phyloP scores from a whole-genome alignment of 2,329 filamentous ascomycete genomes.

The Sphaerostilbella broomeana region DNA sequence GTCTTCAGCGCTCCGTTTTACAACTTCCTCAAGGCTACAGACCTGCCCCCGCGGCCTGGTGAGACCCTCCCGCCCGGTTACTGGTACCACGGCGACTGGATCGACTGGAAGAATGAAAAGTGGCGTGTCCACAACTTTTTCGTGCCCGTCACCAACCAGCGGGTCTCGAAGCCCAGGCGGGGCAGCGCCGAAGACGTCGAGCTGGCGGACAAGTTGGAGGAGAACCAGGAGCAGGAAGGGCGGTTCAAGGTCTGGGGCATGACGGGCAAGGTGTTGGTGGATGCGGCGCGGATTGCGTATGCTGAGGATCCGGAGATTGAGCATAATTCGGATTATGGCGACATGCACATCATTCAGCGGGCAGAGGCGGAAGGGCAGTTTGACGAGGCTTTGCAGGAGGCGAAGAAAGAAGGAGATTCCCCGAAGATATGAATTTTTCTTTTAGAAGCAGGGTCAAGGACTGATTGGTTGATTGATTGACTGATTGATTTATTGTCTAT shows the following conservation, averaged over 20 bases:
- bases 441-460: neutral
- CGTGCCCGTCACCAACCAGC: conserved; percentile 69
- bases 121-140: conserved; percentile 92
- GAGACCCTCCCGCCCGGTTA: conserved; percentile 43
- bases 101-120: conserved; percentile 65
- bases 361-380: conserved; percentile 41
- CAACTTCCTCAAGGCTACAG: conserved; percentile 63
- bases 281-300: conserved; percentile 80
- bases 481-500: too few relatives aligned
- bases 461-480: neutral
- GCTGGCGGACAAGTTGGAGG: conserved; percentile 38
- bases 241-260: conserved; percentile 89
- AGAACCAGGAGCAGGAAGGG: conserved; percentile 36
- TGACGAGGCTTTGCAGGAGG: conserved; percentile 33
- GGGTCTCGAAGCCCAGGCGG: conserved; percentile 53
- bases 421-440: neutral
- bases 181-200: conserved; percentile 26
- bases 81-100: conserved; percentile 86
- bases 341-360: conserved; percentile 43
- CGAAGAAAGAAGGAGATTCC: conserved; percentile 21
- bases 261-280: conserved; percentile 85
- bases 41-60: conserved; percentile 42
- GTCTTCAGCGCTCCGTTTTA: conserved; percentile 87
- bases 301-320: conserved; percentile 79
- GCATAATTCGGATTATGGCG: conserved; percentile 48